Percentiles rank a stretch among this genome's conserved stretches.
Conservation (phyloP, 495 filamentous ascomycete genomes). For the Aspergillus ellipticus region DNA sequence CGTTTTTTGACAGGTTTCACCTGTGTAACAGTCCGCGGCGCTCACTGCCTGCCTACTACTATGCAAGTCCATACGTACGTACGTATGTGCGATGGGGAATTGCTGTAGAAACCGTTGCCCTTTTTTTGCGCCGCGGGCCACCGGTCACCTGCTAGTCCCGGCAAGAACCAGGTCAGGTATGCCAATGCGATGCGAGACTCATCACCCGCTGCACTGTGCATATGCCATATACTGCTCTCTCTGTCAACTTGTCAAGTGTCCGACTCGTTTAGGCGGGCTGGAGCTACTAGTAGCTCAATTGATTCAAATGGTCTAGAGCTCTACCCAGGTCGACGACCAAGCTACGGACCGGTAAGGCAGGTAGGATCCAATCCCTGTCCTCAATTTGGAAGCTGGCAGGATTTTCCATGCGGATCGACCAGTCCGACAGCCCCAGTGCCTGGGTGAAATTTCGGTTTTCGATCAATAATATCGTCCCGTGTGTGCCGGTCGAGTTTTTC, state of each 20-base stretch:
- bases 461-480: conserved; percentile 10
- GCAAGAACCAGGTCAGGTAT: no score
- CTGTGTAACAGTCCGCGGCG: conserved; percentile 14
- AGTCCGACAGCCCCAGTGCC: not conserved
- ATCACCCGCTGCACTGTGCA: no score
- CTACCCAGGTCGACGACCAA: not conserved
- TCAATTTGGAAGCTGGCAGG: conserved; percentile 1
- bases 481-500: conserved; percentile 18
- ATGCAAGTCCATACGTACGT: no score
- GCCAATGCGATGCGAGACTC: no score
- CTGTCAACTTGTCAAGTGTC: no score
- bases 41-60: no score
- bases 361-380: not conserved
- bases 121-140: not conserved
- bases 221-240: no score
- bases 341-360: not conserved
- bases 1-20: conserved; percentile 17
- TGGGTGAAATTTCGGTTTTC: not conserved
- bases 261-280: no score
- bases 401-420: conserved; percentile 1
- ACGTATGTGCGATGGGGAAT: no score
- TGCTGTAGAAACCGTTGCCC: conserved; percentile 5
- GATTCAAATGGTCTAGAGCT: not conserved
- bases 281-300: not conserved
- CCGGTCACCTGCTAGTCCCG: not conserved